Evolutionary conservation across 2,329 filamentous ascomycete species (phyloP), one percentile per base, ranked within the genome.

Genomic region (Xylariomycetidae sp.): DNA sequence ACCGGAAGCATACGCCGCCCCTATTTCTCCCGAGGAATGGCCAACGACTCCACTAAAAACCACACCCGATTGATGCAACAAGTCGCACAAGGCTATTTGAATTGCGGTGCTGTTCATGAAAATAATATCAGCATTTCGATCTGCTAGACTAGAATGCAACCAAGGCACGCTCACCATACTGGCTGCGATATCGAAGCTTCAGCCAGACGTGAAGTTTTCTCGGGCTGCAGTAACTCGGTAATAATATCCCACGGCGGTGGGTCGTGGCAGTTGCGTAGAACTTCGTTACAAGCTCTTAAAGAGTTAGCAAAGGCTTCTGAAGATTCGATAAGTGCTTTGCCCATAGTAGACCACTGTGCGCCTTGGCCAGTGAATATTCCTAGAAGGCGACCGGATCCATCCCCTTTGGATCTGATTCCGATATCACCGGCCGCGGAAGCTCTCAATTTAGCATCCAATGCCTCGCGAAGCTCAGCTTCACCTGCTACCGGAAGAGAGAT

Each of bases 291-390:
- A 40, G 39, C 16, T 43, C 33, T 33, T 16, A 42, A 9, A 16
- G 39, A 41, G n/a, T 17, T 27, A 27, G 16, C 39, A 25, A n/a
- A 48, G 12, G 18, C 36, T 33, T 11, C 33, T 10, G 18, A 5
- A 19, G 31, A 11, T 37, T 34, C 9, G 36, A 51, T 28, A 12
- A 57, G 38, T 26, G 51, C 47, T 2, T 49, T 49, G 4, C 59
- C 63, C 65, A 69, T 69, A 0, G 50, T 51, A 3, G 55, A 47
- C 59, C 64, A 70, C 30, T 69, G 66, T 0, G 64, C 63, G 2
- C 66, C 66, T 35, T 70, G 66, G 5, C 66, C 66, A 0, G 63
- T 68, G 46, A 69, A 70, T 16, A 64, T 47, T 8, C 20, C 20
- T 8, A 23, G 29, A 54, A 48, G 3, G 27, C 40, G 16, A 42